Base-by-base conservation (phyloP, 2,329 filamentous ascomycete species). In the Dothideomycetes sp. region DNA sequence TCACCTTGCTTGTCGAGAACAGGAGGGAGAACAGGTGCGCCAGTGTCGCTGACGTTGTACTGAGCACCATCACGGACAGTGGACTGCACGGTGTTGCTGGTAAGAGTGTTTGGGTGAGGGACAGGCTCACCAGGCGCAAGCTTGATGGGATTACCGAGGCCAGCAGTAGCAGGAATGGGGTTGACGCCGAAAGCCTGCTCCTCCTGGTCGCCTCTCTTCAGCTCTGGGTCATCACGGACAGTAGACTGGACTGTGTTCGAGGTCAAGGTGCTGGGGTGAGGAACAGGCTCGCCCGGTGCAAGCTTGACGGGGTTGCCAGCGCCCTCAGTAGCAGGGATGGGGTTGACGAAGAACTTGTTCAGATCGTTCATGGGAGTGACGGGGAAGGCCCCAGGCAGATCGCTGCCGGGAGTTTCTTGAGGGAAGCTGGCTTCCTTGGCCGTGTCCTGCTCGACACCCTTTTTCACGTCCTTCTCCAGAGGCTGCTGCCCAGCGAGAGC, bases 111-210 rank as follows among this genome's bases (percentile, higher is more conserved):
- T 18, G 71, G 61, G 33, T 83, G 71, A 28, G 88, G 88, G 8
- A 94, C 74, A 59, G 80, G 78, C 66, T 94, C 84, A 53, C 87
- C 87, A 4, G 88, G 82, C 17, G 74, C 73, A 41, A 94, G 72
- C 53, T 74, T 71, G 59, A 95, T 75, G 6, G 87, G 87, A 61
- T 94, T 94, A 43, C 85, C 75, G 41, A 62, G 54, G 33, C 71
- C 71, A 43, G 60, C 63, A 13, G 71, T 70, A 8, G 74, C 72
- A 28, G 74, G 73, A 41, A 77, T 66, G 6, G 74, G 74, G 36
- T 68, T 68, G 48, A 75, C 69, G 37, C 59, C 54, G 55, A 84
- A 63, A 5, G 61, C 64, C 41, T 68, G 62, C 58, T 75, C 47
- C 25, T 57, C 50, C 16, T 50, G 53, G 45, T 59, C 57, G 12